These are phyloP conservation scores for Dentipellis sp. DNA, from an alignment of 768 basidiomycete genomes.

Conservation along the genomic window DNA sequence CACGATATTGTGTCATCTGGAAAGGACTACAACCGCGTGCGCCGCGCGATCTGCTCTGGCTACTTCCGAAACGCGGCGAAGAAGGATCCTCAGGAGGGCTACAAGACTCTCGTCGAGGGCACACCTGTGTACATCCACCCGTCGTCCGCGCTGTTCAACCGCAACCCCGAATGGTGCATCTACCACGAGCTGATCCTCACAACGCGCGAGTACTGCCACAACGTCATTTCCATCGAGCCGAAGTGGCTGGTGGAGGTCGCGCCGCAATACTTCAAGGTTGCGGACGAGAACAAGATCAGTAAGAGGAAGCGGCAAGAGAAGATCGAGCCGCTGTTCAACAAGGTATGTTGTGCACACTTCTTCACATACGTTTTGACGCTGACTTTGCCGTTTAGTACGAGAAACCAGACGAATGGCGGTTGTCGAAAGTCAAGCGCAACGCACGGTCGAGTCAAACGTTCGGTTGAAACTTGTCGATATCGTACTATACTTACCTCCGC, in stretches of 20 bases:
- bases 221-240: slow-evolving; percentile 92
- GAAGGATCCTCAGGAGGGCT: slow-evolving; percentile 96
- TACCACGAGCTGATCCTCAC: slow-evolving; percentile 96
- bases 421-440: slow-evolving; percentile 87
- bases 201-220: slow-evolving; percentile 91
- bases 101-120: slow-evolving; percentile 94
- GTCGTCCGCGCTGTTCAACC: slow-evolving; percentile 93
- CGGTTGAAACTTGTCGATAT: slow-evolving; percentile 37
- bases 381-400: slow-evolving; percentile 43
- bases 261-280: slow-evolving; percentile 97
- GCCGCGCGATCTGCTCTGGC: slow-evolving; percentile 93
- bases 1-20: slow-evolving; percentile 94
- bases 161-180: slow-evolving; percentile 91
- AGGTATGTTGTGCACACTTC: slow-evolving; percentile 27
- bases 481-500: background rate
- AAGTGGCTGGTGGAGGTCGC: slow-evolving; percentile 99
- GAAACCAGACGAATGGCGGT: slow-evolving; percentile 89
- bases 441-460: slow-evolving; percentile 94
- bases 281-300: slow-evolving; percentile 95
- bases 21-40: slow-evolving; percentile 84
- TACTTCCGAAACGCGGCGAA: slow-evolving; percentile 98
- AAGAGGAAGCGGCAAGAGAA: slow-evolving; percentile 95
- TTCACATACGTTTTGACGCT: background rate
- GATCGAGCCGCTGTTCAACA: slow-evolving; percentile 94
- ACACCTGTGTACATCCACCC: slow-evolving; percentile 99